A percentile compares a stretch with the other conserved stretches of the same genome.
These are phyloP conservation scores for Taphrina deformans DNA, from an alignment of 1,139 yeast genomes.

Conservation along the genomic window DNA sequence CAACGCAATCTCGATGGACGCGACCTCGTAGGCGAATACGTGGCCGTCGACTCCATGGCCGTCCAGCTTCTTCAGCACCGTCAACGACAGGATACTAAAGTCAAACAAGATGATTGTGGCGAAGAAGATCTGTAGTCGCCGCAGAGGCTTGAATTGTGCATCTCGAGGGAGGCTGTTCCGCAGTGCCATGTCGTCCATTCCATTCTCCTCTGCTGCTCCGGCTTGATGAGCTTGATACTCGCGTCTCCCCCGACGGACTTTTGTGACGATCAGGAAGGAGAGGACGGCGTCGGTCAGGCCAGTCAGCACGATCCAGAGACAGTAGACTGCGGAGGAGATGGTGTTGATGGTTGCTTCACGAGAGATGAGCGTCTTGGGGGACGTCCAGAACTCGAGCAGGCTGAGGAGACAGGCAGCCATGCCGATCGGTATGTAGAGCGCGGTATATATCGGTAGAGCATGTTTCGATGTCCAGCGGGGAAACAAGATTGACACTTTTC, in stretches of 20 bases:
- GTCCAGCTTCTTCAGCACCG: conserved; percentile 17
- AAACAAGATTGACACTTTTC: conserved; percentile 14
- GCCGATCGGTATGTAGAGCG: conserved; percentile 10
- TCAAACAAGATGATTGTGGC: conserved; percentile 20
- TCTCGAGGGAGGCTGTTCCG: not conserved
- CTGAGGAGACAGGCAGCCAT: not conserved
- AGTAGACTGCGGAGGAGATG: conserved; percentile 12
- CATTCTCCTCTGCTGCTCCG: not conserved
- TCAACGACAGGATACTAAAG: conserved; percentile 16
- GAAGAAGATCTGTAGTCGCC: conserved; percentile 21
- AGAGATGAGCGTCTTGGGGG: conserved; percentile 21
- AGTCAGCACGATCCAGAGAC: conserved; percentile 23
- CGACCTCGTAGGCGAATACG: conserved; percentile 26
- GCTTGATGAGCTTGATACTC: not conserved
- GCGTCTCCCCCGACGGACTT: conserved; percentile 7
- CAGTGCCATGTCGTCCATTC: not conserved
- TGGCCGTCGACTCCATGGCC: conserved; percentile 15
- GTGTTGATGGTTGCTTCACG: conserved; percentile 20
- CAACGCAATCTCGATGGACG: conserved; percentile 17
- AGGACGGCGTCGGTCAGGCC: conserved; percentile 29
- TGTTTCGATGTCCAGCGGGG: conserved; percentile 7
- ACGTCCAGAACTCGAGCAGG: conserved; percentile 11
- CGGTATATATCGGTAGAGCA: conserved; percentile 13
- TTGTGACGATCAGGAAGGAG: conserved; percentile 18
- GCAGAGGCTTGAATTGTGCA: not conserved